Base-by-base conservation (phyloP, 1,139 yeast genomes). In the Sugiyamaella xylanicola region DNA sequence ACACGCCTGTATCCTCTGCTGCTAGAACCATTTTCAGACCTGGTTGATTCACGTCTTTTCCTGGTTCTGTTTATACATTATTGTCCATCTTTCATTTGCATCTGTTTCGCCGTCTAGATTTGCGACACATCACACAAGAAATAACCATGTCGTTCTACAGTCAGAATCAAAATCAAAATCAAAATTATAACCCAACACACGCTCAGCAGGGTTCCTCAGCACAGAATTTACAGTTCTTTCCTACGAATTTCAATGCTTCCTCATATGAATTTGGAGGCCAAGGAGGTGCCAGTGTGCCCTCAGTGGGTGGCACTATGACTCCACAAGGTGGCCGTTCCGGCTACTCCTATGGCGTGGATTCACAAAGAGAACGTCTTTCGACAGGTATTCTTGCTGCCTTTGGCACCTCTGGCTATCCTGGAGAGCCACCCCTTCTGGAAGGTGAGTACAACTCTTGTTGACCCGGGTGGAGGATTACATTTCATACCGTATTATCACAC, bases 401-500 rank as follows among this genome's bases (percentile, higher is more conserved):
- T 68, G 91, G 97, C 1, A 87, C 97, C 0, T 79, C 88, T 0
- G 99, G 99, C 0, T 93, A 93, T 68, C 85, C 96, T 0, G 95
- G 92, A 22, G 99, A 93, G 70, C 95, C 96, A 0, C 93, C 98
- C 1, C 75, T 93, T 54, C 76, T 93, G 53, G 96, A 93, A 69
- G 70, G 70, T 66, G 29, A 15, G 59, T 58, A 44, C 20, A n/a
- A n/a, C n/a, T n/a, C n/a, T n/a, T n/a, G n/a, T n/a, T n/a, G n/a
- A n/a, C n/a, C n/a, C n/a, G n/a, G n/a, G n/a, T n/a, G n/a, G n/a
- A n/a, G n/a, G n/a, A n/a, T n/a, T n/a, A n/a, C n/a, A n/a, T n/a
- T n/a, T n/a, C n/a, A n/a, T n/a, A n/a, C n/a, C n/a, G n/a, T n/a
- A n/a, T n/a, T n/a, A n/a, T n/a, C n/a, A n/a, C n/a, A n/a, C n/a